phyloP scores from a whole-genome alignment of 1,284 basidiomycete genomes.

The Microbotryum silenes-acaulis region DNA sequence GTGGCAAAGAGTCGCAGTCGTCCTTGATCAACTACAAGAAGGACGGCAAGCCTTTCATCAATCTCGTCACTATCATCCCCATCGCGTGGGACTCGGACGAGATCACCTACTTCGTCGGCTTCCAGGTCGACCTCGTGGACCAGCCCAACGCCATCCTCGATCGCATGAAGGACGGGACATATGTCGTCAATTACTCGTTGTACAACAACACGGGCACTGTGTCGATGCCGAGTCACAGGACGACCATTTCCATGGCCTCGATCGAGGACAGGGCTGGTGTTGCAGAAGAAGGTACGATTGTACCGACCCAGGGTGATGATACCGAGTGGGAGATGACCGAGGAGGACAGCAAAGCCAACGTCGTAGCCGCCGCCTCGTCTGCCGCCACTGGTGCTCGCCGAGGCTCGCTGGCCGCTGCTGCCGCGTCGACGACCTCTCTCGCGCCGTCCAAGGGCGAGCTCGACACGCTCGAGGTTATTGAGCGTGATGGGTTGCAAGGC shows the following conservation, averaged over 20 bases:
- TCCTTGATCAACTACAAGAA: constrained; percentile 81
- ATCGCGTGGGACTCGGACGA: constrained; percentile 54
- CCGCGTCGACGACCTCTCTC: constrained; percentile 30
- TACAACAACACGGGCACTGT: constrained; percentile 11
- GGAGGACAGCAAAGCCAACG: background rate
- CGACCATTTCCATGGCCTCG: constrained; percentile 9
- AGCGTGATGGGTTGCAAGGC: background rate
- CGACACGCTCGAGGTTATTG: constrained; percentile 43
- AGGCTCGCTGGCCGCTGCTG: background rate
- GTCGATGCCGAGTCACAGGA: constrained; percentile 3
- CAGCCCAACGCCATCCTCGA: constrained; percentile 76
- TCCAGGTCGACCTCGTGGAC: constrained; percentile 68
- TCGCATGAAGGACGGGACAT: constrained; percentile 47
- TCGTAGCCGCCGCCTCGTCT: background rate
- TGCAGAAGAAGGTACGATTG: constrained; percentile 4
- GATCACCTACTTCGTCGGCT: constrained; percentile 80
- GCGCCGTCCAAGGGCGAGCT: constrained; percentile 40
- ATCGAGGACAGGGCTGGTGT: constrained; percentile 6
- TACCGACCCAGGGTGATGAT: too few species aligned
- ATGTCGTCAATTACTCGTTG: constrained; percentile 36
- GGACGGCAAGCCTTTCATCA: constrained; percentile 67
- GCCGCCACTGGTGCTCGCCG: background rate
- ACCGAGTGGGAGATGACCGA: background rate
- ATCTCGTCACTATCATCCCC: constrained; percentile 53
- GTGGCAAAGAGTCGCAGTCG: constrained; percentile 79